A percentile compares a stretch with the other conserved stretches of the same genome.
Evolutionary conservation across 1,284 basidiomycete genomes (phyloP).

Genomic region (Rhodotorula sp.): DNA sequence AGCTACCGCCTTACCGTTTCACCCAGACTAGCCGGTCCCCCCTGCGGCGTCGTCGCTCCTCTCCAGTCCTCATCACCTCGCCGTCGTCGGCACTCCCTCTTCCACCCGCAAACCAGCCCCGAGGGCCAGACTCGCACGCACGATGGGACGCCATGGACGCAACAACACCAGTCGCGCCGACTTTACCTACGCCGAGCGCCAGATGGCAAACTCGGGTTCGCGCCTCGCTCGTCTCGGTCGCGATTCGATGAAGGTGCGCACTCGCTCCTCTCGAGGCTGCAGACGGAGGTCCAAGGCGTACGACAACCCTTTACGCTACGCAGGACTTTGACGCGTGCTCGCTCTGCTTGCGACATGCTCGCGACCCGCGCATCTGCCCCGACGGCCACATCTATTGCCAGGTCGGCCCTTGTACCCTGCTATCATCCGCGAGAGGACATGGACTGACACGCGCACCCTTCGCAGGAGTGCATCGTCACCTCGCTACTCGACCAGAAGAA

Average conservation of each 20-base stretch:
- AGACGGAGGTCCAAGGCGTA: not conserved
- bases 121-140: too few relatives aligned
- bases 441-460: constrained; percentile 50
- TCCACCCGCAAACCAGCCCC: not conserved
- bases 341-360: constrained; percentile 54
- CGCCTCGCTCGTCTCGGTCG: constrained; percentile 52
- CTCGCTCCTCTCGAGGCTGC: not conserved
- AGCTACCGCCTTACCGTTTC: accelerated
- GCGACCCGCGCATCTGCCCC: constrained; percentile 76
- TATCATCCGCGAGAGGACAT: not conserved
- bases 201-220: constrained; percentile 77
- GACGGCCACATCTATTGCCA: constrained; percentile 85
- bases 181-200: constrained; percentile 82
- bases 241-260: constrained; percentile 33
- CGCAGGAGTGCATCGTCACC: constrained; percentile 44
- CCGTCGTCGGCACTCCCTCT: not conserved
- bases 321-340: constrained; percentile 40
- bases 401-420: constrained; percentile 49
- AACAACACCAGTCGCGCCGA: constrained; percentile 68
- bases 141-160: constrained; percentile 7
- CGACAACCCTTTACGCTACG: too few relatives aligned
- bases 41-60: not conserved
- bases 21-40: too few relatives aligned
- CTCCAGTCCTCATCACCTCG: not conserved
- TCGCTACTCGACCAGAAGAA: constrained; percentile 74